phyloP scores from a whole-genome alignment of 2,329 filamentous ascomycete genomes.

The Ophiostoma perfectum region DNA sequence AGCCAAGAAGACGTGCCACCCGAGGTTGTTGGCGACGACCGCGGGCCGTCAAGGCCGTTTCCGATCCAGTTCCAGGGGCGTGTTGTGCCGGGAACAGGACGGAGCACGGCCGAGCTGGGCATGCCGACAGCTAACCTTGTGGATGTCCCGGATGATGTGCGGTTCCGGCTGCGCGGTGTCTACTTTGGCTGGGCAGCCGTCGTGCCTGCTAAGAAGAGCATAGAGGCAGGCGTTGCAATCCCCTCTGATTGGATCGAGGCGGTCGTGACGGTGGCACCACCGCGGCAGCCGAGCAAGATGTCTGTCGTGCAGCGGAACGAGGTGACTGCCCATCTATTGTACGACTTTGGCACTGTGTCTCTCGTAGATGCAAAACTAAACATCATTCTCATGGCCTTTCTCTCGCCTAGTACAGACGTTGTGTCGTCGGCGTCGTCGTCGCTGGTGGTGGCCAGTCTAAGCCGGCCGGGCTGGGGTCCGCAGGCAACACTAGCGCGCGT shows the following conservation, averaged over 20 bases:
- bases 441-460: constrained; percentile 43
- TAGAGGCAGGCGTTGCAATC: constrained; percentile 31
- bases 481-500: constrained; percentile 37
- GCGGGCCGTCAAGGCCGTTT: constrained; percentile 49
- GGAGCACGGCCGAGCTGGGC: constrained; percentile 38
- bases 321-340: constrained; percentile 51
- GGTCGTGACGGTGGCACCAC: constrained; percentile 52
- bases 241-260: constrained; percentile 52
- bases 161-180: constrained; percentile 52
- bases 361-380: constrained; percentile 45
- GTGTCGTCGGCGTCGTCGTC: constrained; percentile 30
- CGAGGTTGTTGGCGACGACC: constrained; percentile 43
- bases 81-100: constrained; percentile 42
- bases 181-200: constrained; percentile 61
- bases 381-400: constrained; percentile 55
- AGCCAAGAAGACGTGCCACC: constrained; percentile 31
- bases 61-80: constrained; percentile 48
- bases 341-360: constrained; percentile 39
- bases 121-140: constrained; percentile 51
- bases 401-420: constrained; percentile 36
- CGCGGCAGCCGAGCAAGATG: constrained; percentile 39
- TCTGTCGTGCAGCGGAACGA: constrained; percentile 31
- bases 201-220: constrained; percentile 22
- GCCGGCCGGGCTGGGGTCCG: constrained; percentile 42
- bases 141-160: constrained; percentile 48